phyloP scores from a whole-genome alignment of 1,139 yeast genomes.

The Geotrichum reessii region DNA sequence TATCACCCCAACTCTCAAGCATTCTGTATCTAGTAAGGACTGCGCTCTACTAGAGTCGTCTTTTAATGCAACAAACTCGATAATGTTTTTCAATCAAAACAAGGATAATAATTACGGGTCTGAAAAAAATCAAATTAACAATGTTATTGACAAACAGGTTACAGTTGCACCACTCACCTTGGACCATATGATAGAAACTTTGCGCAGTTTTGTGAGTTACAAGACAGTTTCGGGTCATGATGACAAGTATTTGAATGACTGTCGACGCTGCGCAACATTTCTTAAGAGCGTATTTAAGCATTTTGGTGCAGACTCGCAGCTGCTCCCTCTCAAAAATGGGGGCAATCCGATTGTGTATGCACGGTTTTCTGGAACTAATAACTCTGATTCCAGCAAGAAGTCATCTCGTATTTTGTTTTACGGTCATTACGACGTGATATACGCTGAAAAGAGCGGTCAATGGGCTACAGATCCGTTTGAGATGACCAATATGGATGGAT shows the following conservation, averaged over 20 bases:
- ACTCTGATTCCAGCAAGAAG: neutral
- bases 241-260: conserved; percentile 62
- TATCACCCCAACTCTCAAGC: conserved; percentile 31
- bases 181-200: conserved; percentile 57
- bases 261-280: conserved; percentile 80
- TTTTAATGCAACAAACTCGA: conserved; percentile 20
- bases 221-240: conserved; percentile 75
- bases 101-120: neutral
- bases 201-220: conserved; percentile 58
- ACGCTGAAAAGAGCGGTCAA: conserved; percentile 49
- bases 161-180: conserved; percentile 37
- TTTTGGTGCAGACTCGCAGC: conserved; percentile 69
- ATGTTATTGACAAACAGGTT: neutral
- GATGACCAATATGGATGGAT: conserved; percentile 75
- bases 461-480: conserved; percentile 82
- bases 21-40: neutral
- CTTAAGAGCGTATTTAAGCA: conserved; percentile 56
- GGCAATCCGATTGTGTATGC: conserved; percentile 81
- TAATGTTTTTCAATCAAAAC: conserved; percentile 10
- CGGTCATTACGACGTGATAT: conserved; percentile 93
- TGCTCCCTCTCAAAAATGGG: conserved; percentile 66
- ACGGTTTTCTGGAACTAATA: conserved; percentile 46
- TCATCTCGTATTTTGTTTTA: conserved; percentile 58
- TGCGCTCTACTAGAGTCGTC: conserved; percentile 9
- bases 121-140: neutral